A percentile compares a stretch with the other conserved stretches of the same genome.
These are phyloP conservation scores for Prosopis cineraria DNA, from an alignment of 306 rosid species.

Conservation along the genomic window DNA sequence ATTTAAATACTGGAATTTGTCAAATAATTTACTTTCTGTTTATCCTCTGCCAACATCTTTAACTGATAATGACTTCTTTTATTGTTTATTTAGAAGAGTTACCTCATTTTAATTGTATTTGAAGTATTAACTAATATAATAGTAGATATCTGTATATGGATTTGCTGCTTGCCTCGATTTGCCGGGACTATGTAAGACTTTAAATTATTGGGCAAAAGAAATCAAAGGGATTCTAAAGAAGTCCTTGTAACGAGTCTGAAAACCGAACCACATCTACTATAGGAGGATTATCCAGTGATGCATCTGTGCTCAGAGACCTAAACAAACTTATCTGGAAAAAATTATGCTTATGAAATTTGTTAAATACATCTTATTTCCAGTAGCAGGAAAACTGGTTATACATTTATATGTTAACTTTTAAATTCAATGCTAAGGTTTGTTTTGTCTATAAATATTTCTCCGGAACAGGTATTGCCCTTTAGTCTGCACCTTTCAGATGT, in stretches of 20 bases:
- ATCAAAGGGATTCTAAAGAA: not conserved
- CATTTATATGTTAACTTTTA: not conserved
- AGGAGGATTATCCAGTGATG: conserved; percentile 23
- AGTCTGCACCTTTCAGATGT: conserved; percentile 68
- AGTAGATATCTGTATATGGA: not conserved
- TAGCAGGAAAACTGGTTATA: not conserved
- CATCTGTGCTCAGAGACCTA: conserved; percentile 3
- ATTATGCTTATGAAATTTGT: not conserved
- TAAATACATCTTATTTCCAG: not conserved
- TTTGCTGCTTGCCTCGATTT: conserved; percentile 12
- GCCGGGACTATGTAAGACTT: not conserved
- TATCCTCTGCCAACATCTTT: not conserved
- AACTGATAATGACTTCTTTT: not conserved
- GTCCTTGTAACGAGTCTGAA: conserved; percentile 18
- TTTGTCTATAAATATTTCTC: conserved; percentile 24
- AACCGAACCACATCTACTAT: not conserved
- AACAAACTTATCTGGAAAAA: not conserved
- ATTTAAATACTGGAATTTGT: not conserved
- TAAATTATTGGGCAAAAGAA: not conserved
- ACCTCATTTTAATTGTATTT: conserved; percentile 1
- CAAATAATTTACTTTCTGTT: conserved; percentile 11
- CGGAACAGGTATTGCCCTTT: conserved; percentile 64
- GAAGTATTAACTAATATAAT: conserved; percentile 1
- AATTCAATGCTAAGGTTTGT: conserved; percentile 10
- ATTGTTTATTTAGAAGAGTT: not conserved